Evolutionary conservation across 495 filamentous ascomycete genomes (phyloP).

Genomic region (Hypomontagnella monticulosa): DNA sequence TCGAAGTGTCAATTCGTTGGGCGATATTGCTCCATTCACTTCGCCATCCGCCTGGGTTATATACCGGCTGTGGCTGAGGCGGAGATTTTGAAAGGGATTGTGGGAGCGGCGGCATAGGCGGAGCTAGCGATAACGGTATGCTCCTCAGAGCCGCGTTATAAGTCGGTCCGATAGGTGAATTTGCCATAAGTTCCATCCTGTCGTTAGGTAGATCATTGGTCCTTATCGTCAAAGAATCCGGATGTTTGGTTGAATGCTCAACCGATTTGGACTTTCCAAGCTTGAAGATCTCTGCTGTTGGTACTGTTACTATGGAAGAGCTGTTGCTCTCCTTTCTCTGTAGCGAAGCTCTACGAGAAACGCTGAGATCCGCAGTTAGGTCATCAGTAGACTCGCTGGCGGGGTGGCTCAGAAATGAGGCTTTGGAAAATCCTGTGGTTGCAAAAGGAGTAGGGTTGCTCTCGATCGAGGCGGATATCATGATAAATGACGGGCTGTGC

Average conservation of each 20-base stretch:
- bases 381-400: conserved; percentile 33
- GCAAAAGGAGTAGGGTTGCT: conserved; percentile 41
- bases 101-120: conserved; percentile 17
- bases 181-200: conserved; percentile 36
- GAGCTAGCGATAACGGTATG: conserved; percentile 6
- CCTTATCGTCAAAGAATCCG: conserved; percentile 6
- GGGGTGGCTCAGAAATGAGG: conserved; percentile 32
- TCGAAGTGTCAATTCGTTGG: conserved; percentile 11
- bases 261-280: conserved; percentile 18
- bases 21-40: conserved; percentile 39
- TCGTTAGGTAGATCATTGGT: conserved; percentile 19
- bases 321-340: conserved; percentile 39
- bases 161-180: conserved; percentile 30
- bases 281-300: conserved; percentile 40
- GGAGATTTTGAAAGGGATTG: conserved; percentile 25
- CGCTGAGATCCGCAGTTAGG: conserved; percentile 36
- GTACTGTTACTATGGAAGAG: conserved; percentile 38
- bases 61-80: conserved; percentile 36
- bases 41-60: conserved; percentile 42
- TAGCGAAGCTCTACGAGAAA: conserved; percentile 42
- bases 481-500: conserved; percentile 36
- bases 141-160: conserved; percentile 3
- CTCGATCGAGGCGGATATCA: conserved; percentile 44
- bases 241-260: not conserved
- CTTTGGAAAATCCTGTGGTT: conserved; percentile 30